phyloP scores from a whole-genome alignment of 306 rosid genomes.

The Fragaria vesca region DNA sequence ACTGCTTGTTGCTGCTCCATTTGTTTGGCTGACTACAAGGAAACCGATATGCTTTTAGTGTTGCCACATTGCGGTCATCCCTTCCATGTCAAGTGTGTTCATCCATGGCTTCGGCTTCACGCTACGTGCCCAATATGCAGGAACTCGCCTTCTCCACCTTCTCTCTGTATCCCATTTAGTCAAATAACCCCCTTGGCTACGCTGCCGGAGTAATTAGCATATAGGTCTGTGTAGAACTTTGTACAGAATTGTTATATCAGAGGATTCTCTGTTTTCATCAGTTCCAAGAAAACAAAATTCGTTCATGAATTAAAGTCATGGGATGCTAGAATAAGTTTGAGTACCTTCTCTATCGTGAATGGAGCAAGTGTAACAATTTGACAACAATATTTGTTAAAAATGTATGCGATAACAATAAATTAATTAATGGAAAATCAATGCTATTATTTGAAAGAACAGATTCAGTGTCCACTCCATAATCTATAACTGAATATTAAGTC shows the following conservation, averaged over 20 bases:
- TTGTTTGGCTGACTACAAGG: conserved; percentile 55
- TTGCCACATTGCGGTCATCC: conserved; percentile 55
- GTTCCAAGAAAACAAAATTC: neutral
- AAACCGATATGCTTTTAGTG: conserved; percentile 41
- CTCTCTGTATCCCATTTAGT: neutral
- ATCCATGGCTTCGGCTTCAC: conserved; percentile 53
- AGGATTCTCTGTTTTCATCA: neutral
- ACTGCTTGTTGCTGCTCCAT: conserved; percentile 39
- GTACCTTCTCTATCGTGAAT: neutral
- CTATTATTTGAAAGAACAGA: neutral
- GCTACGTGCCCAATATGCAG: conserved; percentile 59
- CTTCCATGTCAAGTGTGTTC: conserved; percentile 53
- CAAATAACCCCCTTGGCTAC: neutral
- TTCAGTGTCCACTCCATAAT: neutral
- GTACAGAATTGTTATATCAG: neutral
- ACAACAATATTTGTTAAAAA: neutral
- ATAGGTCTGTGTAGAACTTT: neutral
- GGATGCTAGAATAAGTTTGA: too few species aligned
- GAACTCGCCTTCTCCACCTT: neutral
- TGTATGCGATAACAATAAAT: neutral
- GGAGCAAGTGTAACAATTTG: neutral
- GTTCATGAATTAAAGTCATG: neutral
- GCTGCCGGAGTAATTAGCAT: neutral
- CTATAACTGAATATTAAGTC: neutral
- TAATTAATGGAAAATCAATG: neutral